Evolutionary conservation across 2,329 filamentous ascomycete species (phyloP), one percentile per base, ranked within the genome.

Genomic region (Pseudocercospora macadamiae): DNA sequence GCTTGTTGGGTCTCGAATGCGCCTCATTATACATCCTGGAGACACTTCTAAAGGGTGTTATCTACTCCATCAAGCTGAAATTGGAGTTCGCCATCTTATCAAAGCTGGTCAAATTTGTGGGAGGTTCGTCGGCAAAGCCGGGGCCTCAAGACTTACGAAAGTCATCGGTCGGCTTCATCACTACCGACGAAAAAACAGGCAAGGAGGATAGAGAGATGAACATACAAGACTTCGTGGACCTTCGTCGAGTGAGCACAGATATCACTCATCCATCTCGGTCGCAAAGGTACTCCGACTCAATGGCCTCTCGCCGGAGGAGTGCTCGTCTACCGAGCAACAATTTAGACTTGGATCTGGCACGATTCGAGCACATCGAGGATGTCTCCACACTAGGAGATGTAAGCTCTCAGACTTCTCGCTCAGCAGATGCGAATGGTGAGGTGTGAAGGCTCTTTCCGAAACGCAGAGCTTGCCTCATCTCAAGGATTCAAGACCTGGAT

Each of bases 31-130:
- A 63, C 55, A 71, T 74, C 18, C 60, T 74, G 14, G 70, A 76
- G 48, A 71, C 71, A 4, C 73, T 74, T 0, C 63, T 77, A 2
- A 79, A 79, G 60, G 74, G 64, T 36, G 57, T 72, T 47, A 59
- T 72, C 30, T 73, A 73, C 58, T 70, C 66, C 21, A 65, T 71
- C 65, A 73, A 73, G 63, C 64, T 73, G 19, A 73, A 73, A 52
- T 67, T 73, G n/a, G 71, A 73, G 54, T 72, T 72, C 44, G 70
- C 65, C 28, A 67, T 73, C 21, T 58, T 73, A 12, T 63, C 64
- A 12, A 68, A 70, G 56, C 60, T 73, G 4, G 68, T 71, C 32
- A 64, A 66, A 25, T 65, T 70, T 30, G 65, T 73, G 4, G 59
- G 59, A 16, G 61, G 59, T 9, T 34, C 52, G 9, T 54, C 63